Base-by-base conservation (phyloP, 139 green algal genomes). In the Deuterostichococcus epilithicus region DNA sequence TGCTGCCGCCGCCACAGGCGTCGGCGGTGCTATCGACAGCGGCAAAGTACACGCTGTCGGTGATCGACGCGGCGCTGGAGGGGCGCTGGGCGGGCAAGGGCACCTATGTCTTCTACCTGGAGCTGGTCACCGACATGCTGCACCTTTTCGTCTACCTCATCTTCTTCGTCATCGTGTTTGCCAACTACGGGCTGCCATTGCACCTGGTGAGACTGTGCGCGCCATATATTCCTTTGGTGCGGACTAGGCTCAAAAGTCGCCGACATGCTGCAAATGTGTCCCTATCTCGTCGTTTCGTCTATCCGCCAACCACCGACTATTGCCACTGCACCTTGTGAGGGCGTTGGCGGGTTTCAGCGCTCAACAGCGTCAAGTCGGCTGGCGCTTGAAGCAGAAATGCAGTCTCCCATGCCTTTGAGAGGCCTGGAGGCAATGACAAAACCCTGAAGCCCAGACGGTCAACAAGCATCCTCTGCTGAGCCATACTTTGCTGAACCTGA, bases 141-240 rank as follows among this genome's bases (percentile, higher is more conserved):
- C 95, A 99, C 84, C 90, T 99, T 15, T 93, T 94, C 70, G 94
- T 98, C 67, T 99, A 99, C 86, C 59, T 90, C 63, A 84, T 92
- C 68, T 99, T 99, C 90, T 99, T 99, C 81, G 72, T 91, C 59
- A 96, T 97, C 63, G 93, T 99, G 20, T 97, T 99, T 77, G 89
- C 86, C 45, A 90, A 96, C 78, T 98, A 99, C 84, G 95, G 96
- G 44, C 83, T 99, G 35, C 96, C 96, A 0, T 80, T 99, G 38
- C 95, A 99, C 78, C 84, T 99, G 78, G 88, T 99, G 68, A 76
- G 77, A 38, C 0, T 5, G n/a, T n/a, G n/a, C n/a, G n/a, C n/a
- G n/a, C n/a, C 52, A 63, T 20, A 52, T 13, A 52, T 52, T 8
- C 13, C 8, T 52, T 52, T 13, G 42, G 8, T 52, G 42, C 42